Base-by-base conservation (phyloP, 2,329 filamentous ascomycete species). In the Aureobasidium musti region DNA sequence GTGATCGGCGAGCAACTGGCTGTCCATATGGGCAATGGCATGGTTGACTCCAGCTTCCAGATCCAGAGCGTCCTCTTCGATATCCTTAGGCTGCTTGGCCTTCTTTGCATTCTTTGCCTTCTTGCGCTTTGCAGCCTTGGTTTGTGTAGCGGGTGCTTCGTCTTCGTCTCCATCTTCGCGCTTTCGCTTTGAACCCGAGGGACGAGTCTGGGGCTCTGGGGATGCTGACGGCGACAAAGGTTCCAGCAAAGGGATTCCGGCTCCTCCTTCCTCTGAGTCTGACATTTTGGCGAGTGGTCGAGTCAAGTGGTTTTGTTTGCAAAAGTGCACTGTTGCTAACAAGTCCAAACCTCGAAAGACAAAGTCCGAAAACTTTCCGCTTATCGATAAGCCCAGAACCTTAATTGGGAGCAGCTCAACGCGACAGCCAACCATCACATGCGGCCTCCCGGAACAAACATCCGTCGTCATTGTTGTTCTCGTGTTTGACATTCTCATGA, bases 11-110 rank as follows among this genome's bases (percentile, higher is more conserved):
- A 97, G 81, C 49, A 97, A 82, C 70, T 89, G 86, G 68, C 87
- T 89, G 77, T 97, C 91, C 89, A 97, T 93, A 68, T 87, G 86
- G 52, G 87, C 86, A 75, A 97, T 91, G 3, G 90, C 86, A 70
- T 86, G 87, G 79, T 97, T 96, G 71, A 97, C 81, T 7, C 89
- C 78, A 41, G 78, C 70, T 71, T 79, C 75, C 68, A 77, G 74
- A 68, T 83, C 80, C 66, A 83, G 67, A 23, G 81, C 78, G 54
- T 80, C 89, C 39, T 89, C 85, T 72, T 92, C 87, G 50, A 87
- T 83, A 74, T 92, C 87, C 67, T 84, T 81, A 64, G 80, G 79
- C 74, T 84, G 82, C 73, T 81, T 81, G 68, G 82, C 82, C 78
- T 86, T 89, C 79, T 82, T 89, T 64, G 77, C 75, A 73, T 68